phyloP scores from a whole-genome alignment of 768 basidiomycete species.

The Leccinellum luteum region DNA sequence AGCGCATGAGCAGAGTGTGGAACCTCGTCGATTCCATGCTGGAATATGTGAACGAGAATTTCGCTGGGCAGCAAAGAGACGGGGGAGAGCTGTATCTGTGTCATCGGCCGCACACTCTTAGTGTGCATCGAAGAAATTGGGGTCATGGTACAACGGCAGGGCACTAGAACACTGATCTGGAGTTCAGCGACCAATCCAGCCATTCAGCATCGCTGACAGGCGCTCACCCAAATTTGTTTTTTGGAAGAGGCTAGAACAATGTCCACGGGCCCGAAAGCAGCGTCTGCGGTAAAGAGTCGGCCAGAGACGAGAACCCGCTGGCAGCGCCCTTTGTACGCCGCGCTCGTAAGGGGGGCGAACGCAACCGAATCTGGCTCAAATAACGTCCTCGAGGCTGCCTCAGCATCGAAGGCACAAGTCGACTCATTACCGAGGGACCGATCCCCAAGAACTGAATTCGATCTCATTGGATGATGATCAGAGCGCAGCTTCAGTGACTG shows the following conservation, averaged over 20 bases:
- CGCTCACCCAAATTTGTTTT: neutral
- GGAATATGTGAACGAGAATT: constrained; percentile 14
- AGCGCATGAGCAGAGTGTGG: neutral
- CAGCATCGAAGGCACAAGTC: neutral
- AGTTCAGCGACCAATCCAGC: neutral
- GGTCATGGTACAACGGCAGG: neutral
- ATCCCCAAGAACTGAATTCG: neutral
- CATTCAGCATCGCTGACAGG: no score
- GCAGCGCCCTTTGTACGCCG: neutral
- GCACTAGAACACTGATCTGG: neutral
- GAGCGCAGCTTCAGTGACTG: neutral
- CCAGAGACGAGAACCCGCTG: neutral
- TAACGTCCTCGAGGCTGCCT: constrained; percentile 3
- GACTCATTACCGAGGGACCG: neutral
- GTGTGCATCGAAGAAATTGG: neutral
- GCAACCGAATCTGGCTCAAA: neutral
- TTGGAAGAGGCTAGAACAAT: neutral
- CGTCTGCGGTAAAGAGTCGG: neutral
- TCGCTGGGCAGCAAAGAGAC: constrained; percentile 21
- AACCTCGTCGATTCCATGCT: neutral
- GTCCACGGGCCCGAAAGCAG: neutral
- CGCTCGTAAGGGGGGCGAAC: neutral
- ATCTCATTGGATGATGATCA: neutral
- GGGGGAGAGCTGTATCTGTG: constrained; percentile 16
- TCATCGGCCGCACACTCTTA: neutral